Percentiles rank a stretch among this genome's conserved stretches.
phyloP scores from a whole-genome alignment of 495 filamentous ascomycete genomes.

The Tuber brumale region DNA sequence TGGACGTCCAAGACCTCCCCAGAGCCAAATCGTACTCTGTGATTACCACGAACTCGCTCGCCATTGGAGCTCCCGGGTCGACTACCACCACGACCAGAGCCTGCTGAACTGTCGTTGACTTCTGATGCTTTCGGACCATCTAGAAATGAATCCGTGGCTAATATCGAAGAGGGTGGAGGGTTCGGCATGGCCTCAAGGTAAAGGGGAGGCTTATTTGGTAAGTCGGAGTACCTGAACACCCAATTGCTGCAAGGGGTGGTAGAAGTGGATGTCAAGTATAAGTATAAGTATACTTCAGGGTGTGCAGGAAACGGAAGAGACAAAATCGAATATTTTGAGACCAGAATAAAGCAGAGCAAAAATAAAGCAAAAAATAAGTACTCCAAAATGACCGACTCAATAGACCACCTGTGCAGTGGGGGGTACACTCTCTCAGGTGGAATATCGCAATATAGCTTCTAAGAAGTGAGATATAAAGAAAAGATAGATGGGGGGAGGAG shows the following conservation, averaged over 20 bases:
- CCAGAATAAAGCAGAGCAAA: background rate
- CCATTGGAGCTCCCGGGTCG: slow-evolving; percentile 23
- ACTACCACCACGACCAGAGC: slow-evolving; percentile 14
- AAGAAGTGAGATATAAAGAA: background rate
- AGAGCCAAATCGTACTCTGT: slow-evolving; percentile 34
- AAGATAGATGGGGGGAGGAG: background rate
- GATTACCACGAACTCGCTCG: slow-evolving; percentile 18
- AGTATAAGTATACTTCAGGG: background rate
- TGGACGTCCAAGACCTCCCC: slow-evolving; percentile 29
- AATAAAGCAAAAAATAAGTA: background rate
- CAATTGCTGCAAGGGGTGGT: background rate
- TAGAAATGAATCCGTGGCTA: background rate
- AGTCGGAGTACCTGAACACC: background rate
- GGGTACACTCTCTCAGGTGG: background rate
- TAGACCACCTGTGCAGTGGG: background rate
- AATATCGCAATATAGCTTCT: background rate
- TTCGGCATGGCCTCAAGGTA: background rate
- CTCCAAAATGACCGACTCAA: background rate
- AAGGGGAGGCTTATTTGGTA: background rate
- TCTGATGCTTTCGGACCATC: background rate
- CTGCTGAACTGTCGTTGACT: slow-evolving; percentile 4
- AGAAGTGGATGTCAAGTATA: background rate
- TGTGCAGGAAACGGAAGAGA: background rate
- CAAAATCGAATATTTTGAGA: background rate
- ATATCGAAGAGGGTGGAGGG: background rate